These are phyloP conservation scores for Candida silvicultrix DNA, from an alignment of 805 yeast species.

Conservation along the genomic window DNA sequence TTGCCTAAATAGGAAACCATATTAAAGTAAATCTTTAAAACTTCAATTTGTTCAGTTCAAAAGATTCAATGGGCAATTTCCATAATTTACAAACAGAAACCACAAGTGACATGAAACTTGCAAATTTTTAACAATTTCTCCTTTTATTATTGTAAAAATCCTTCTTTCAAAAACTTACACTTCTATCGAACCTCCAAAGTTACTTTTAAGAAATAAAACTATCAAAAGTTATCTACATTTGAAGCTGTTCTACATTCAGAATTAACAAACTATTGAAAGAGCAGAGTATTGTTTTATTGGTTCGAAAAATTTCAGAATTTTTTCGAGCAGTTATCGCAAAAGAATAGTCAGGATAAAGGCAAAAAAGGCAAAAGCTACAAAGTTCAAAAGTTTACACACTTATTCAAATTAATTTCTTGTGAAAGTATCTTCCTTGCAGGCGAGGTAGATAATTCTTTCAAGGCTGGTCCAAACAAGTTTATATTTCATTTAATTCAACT, in stretches of 20 bases:
- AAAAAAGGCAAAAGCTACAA: too few relatives aligned
- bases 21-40: not conserved
- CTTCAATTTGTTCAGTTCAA: too few relatives aligned
- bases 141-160: not conserved
- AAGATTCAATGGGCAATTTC: too few relatives aligned
- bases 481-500: not conserved
- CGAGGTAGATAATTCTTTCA: conserved; percentile 3
- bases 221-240: not conserved
- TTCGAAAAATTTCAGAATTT: too few relatives aligned
- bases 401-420: not conserved
- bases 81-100: not conserved
- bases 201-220: not conserved
- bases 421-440: conserved; percentile 3
- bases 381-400: not conserved
- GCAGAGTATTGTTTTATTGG: not conserved
- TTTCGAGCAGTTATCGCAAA: not conserved
- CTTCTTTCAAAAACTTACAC: not conserved
- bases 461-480: conserved; percentile 5
- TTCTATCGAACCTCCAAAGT: not conserved
- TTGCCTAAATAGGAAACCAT: conserved; percentile 1
- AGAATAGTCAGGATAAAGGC: too few relatives aligned
- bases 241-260: not conserved
- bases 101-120: not conserved
- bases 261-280: not conserved
- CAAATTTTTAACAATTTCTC: not conserved